phyloP scores from a whole-genome alignment of 2,329 filamentous ascomycete genomes.

The Aspergillus luchuensis region DNA sequence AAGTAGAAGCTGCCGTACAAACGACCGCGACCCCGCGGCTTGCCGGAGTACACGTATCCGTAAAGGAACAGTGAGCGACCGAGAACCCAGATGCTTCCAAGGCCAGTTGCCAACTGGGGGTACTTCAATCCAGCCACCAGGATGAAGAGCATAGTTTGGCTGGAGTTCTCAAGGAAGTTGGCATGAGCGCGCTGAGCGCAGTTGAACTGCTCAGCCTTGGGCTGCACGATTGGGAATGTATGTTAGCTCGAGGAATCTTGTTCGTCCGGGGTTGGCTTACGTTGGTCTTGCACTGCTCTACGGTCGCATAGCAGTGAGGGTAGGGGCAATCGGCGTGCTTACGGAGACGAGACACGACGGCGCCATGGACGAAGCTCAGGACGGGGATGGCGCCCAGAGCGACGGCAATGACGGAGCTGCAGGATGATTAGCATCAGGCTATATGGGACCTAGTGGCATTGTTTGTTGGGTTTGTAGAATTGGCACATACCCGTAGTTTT shows the following conservation, averaged over 20 bases:
- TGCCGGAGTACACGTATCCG: conserved; percentile 47
- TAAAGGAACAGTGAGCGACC: conserved; percentile 53
- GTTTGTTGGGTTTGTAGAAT: not conserved
- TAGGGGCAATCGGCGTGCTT: conserved; percentile 57
- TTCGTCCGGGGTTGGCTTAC: conserved; percentile 26
- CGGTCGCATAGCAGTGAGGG: conserved; percentile 61
- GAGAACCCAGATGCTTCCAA: conserved; percentile 55
- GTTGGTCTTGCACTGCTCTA: conserved; percentile 54
- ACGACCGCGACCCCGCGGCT: conserved; percentile 43
- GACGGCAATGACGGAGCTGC: conserved; percentile 58
- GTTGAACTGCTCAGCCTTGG: conserved; percentile 51
- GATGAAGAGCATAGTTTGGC: conserved; percentile 53
- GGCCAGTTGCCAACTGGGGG: conserved; percentile 49
- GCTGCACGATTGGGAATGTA: conserved; percentile 23
- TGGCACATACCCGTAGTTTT: conserved; percentile 51
- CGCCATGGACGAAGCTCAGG: conserved; percentile 55
- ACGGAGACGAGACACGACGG: conserved; percentile 50
- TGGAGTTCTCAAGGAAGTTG: conserved; percentile 63
- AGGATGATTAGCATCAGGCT: not conserved
- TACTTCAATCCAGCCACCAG: conserved; percentile 58
- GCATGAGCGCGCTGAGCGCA: conserved; percentile 59
- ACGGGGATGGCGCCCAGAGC: conserved; percentile 57
- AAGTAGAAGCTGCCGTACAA: conserved; percentile 40
- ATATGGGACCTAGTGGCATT: not conserved
- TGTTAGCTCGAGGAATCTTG: conserved; percentile 30